Conservation (phyloP, 2,329 filamentous ascomycete species). For the Exophiala oligosperma region DNA sequence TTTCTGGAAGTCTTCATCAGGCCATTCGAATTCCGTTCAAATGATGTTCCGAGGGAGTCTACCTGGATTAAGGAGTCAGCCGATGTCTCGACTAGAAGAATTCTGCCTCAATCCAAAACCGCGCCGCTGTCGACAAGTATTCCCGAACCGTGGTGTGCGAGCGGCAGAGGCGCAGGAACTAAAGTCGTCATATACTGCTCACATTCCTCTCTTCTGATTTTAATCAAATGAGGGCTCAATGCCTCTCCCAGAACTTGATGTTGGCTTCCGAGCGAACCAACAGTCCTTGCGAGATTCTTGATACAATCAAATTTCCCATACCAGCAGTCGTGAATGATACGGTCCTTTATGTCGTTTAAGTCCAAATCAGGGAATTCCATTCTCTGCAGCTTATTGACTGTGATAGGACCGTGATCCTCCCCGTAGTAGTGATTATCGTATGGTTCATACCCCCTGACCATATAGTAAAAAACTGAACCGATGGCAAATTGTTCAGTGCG, state of each 20-base stretch:
- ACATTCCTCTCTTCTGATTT: neutral
- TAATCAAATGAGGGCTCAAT: neutral
- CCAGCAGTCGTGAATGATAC: neutral
- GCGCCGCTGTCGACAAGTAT: too few species aligned
- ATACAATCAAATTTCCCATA: neutral
- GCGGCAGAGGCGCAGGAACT: too few species aligned
- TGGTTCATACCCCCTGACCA: slow-evolving; percentile 5
- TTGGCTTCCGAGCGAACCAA: neutral
- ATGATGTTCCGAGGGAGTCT: too few species aligned
- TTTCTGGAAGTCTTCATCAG: too few species aligned
- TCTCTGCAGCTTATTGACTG: slow-evolving; percentile 1
- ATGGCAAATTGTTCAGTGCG: slow-evolving; percentile 11
- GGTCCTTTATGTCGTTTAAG: neutral
- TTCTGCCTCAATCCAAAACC: too few species aligned
- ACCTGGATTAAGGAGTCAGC: too few species aligned
- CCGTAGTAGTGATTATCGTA: slow-evolving; percentile 8
- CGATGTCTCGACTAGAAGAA: too few species aligned
- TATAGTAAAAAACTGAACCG: slow-evolving; percentile 12
- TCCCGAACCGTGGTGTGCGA: too few species aligned
- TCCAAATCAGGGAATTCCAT: slow-evolving; percentile 2
- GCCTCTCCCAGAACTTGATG: neutral
- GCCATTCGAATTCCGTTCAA: too few species aligned
- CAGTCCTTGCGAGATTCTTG: neutral
- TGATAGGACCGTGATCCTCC: slow-evolving; percentile 3
- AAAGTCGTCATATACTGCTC: neutral